Percentiles rank a stretch among this genome's conserved stretches.
phyloP scores from a whole-genome alignment of 1,284 basidiomycete species.

The Apiotrichum mycotoxinovorans region DNA sequence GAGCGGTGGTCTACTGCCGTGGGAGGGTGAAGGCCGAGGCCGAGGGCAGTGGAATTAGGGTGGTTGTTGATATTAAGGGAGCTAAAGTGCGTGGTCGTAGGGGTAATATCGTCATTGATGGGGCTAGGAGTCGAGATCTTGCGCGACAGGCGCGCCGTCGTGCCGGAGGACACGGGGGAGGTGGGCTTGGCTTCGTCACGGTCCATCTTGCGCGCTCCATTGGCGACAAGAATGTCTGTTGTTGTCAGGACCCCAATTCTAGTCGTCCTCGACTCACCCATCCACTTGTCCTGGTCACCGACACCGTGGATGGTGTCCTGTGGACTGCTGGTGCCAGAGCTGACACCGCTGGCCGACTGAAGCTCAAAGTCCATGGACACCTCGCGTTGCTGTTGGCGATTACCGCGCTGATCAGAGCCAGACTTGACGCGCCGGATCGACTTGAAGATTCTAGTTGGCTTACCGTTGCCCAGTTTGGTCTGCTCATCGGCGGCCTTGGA shows the following conservation, averaged over 20 bases:
- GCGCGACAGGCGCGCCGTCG: neutral
- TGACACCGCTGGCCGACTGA: conserved; percentile 36
- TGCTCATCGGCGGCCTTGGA: conserved; percentile 18
- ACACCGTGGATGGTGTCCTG: conserved; percentile 22
- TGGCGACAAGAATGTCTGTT: conserved; percentile 78
- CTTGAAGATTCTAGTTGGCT: conserved; percentile 35
- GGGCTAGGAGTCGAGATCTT: neutral
- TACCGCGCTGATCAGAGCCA: conserved; percentile 28
- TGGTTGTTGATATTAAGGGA: conserved; percentile 1
- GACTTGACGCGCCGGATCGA: conserved; percentile 30
- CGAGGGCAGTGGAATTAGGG: neutral
- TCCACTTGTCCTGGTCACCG: conserved; percentile 51
- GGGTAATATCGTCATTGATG: conserved; percentile 8
- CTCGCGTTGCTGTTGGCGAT: conserved; percentile 50
- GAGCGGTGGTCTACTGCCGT: neutral
- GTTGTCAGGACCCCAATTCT: conserved; percentile 8
- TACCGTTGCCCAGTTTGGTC: conserved; percentile 64
- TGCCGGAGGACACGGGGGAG: neutral
- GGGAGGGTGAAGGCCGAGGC: conserved; percentile 4
- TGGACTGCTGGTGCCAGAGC: conserved; percentile 47
- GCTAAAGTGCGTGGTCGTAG: conserved; percentile 7
- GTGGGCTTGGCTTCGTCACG: conserved; percentile 27
- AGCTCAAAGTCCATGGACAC: conserved; percentile 46
- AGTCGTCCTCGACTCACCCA: conserved; percentile 41
- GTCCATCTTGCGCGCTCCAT: conserved; percentile 58